Percentiles rank a stretch among this genome's conserved stretches.
These are phyloP conservation scores for Orbilia oligospora DNA, from an alignment of 2,329 filamentous ascomycete genomes.

Conservation along the genomic window DNA sequence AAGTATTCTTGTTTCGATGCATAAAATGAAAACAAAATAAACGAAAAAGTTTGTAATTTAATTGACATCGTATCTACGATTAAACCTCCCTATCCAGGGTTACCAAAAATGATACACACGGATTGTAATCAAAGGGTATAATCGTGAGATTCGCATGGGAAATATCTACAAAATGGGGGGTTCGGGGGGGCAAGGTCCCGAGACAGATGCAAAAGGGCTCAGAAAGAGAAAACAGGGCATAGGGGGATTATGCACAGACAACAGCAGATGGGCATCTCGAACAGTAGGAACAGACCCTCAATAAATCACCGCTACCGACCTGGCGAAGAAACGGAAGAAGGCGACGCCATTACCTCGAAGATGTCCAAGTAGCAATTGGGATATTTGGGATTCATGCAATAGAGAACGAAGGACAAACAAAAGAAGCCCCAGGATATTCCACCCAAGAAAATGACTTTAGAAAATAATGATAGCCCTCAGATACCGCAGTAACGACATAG, in stretches of 20 bases:
- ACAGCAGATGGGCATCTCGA: constrained; percentile 10
- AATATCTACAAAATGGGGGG: constrained; percentile 39
- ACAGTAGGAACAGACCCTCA: background rate
- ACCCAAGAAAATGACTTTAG: constrained; percentile 13
- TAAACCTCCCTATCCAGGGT: no score
- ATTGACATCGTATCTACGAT: constrained; percentile 2
- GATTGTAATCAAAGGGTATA: constrained; percentile 32
- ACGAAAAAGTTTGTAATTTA: constrained; percentile 10
- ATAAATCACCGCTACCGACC: constrained; percentile 1
- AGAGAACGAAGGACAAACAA: constrained; percentile 9
- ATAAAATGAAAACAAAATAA: background rate
- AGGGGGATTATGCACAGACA: constrained; percentile 22
- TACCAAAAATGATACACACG: background rate
- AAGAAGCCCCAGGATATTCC: constrained; percentile 20
- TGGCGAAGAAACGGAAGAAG: constrained; percentile 6
- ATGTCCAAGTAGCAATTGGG: constrained; percentile 5
- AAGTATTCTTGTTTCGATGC: background rate
- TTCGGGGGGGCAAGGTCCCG: background rate
- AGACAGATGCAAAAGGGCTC: background rate
- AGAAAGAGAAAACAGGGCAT: background rate
- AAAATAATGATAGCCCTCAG: background rate
- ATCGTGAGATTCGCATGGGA: constrained; percentile 37
- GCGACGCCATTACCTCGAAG: constrained; percentile 3
- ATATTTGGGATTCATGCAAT: background rate
- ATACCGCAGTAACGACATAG: constrained; percentile 24